phyloP scores from a whole-genome alignment of 192 early-diverging fungal genomes.

The Coemansia umbellata region DNA sequence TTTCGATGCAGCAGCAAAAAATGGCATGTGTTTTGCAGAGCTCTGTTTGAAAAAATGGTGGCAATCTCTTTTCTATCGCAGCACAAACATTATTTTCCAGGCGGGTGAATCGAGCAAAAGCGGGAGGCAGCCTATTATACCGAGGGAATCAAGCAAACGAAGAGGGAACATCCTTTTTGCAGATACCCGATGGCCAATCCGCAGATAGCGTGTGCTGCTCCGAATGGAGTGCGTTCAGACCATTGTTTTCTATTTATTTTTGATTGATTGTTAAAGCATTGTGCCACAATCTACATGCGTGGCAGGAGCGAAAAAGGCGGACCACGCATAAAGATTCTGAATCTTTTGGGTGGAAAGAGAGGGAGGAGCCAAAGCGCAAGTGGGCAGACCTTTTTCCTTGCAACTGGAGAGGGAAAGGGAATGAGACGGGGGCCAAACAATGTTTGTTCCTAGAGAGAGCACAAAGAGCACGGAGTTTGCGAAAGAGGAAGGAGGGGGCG shows the following conservation, averaged over 20 bases:
- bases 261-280: not conserved
- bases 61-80: too few species aligned
- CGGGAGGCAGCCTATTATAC: not conserved
- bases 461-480: too few species aligned
- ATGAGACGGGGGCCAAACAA: too few species aligned
- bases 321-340: too few species aligned
- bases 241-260: not conserved
- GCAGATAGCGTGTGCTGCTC: not conserved
- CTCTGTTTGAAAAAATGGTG: not conserved
- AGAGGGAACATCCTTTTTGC: not conserved
- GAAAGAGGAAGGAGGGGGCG: too few species aligned
- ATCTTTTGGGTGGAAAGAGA: too few species aligned
- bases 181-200: not conserved
- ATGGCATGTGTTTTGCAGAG: not conserved
- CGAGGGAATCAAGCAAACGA: not conserved
- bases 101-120: conserved; percentile 2
- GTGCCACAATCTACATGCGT: not conserved
- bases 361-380: not conserved
- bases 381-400: not conserved
- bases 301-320: too few species aligned
- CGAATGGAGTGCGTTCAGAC: not conserved
- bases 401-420: too few species aligned
- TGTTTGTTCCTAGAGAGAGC: too few species aligned
- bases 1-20: not conserved
- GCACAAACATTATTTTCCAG: not conserved